Percentiles rank a stretch among this genome's conserved stretches.
Evolutionary conservation across 2,329 filamentous ascomycete species (phyloP).

Genomic region (Aspergillus hiratsukae): DNA sequence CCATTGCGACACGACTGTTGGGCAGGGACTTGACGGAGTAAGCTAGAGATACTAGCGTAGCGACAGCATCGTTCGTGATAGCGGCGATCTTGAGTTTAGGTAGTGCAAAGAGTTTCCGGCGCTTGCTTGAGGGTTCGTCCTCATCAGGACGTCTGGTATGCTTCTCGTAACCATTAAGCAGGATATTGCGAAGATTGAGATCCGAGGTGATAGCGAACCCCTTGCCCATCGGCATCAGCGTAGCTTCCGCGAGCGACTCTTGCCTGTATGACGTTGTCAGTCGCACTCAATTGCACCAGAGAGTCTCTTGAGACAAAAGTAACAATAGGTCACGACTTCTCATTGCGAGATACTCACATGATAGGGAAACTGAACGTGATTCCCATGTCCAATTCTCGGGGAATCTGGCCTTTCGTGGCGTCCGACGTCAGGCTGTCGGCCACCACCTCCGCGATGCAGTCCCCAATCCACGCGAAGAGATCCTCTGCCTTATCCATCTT

Average conservation of each 20-base stretch:
- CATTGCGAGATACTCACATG: constrained; percentile 34
- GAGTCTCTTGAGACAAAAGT: not conserved
- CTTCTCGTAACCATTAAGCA: constrained; percentile 51
- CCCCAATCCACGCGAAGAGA: constrained; percentile 76
- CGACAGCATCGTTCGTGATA: constrained; percentile 77
- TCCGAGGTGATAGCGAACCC: constrained; percentile 55
- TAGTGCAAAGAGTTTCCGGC: constrained; percentile 46
- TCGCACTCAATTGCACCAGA: constrained; percentile 8
- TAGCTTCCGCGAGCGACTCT: constrained; percentile 51
- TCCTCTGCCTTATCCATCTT: constrained; percentile 66
- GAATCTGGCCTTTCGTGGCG: constrained; percentile 34
- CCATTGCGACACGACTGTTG: constrained; percentile 67
- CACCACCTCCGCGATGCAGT: constrained; percentile 70
- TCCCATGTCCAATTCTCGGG: constrained; percentile 45
- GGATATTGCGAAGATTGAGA: constrained; percentile 51
- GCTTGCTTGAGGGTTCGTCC: constrained; percentile 41
- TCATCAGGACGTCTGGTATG: constrained; percentile 43
- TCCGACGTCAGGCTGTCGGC: constrained; percentile 45
- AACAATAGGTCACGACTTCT: not conserved
- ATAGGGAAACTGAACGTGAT: constrained; percentile 50
- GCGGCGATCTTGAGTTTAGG: constrained; percentile 67
- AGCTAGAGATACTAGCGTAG: constrained; percentile 71
- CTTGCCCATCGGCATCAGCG: constrained; percentile 55
- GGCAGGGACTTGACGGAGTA: constrained; percentile 61
- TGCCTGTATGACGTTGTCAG: constrained; percentile 35